Conservation (phyloP, 2,329 filamentous ascomycete genomes). For the Colletotrichum euphorbiae region DNA sequence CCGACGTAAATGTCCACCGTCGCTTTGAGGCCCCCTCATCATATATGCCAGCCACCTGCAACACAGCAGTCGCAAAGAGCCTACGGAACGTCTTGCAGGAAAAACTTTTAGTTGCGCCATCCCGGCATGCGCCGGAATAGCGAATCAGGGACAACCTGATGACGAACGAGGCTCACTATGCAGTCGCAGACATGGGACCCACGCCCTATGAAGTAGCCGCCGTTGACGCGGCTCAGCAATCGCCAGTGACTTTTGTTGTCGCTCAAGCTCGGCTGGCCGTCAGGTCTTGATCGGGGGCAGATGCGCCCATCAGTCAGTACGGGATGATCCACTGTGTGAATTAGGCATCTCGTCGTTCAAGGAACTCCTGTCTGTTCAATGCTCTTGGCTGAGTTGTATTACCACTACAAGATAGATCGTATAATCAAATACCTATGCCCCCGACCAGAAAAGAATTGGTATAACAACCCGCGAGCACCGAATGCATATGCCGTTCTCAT, state of each 20-base stretch:
- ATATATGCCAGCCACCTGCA: conserved; percentile 5
- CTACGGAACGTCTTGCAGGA: conserved; percentile 4
- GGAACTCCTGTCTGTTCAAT: conserved; percentile 3
- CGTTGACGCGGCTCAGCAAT: conserved; percentile 13
- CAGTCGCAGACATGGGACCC: conserved; percentile 21
- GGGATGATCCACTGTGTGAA: not conserved
- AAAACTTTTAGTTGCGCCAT: conserved; percentile 32
- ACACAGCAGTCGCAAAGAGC: conserved; percentile 1
- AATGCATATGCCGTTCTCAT: conserved; percentile 38
- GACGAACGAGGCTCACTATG: conserved; percentile 25
- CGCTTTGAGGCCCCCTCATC: conserved; percentile 16
- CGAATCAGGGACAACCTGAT: conserved; percentile 31
- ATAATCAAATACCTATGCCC: conserved; percentile 36
- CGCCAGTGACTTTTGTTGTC: too few relatives aligned
- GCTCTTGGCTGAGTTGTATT: conserved; percentile 35
- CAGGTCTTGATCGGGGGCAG: not conserved
- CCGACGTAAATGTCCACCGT: not conserved
- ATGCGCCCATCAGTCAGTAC: not conserved
- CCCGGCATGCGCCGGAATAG: conserved; percentile 24
- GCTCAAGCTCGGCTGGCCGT: not conserved
- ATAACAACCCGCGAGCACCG: conserved; percentile 34
- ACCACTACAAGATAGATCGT: conserved; percentile 34
- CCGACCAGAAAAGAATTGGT: conserved; percentile 33
- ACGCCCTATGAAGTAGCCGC: conserved; percentile 15
- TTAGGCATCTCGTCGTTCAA: not conserved